phyloP scores from a whole-genome alignment of 1,284 basidiomycete species.

The Garcileccinum viscosum region DNA sequence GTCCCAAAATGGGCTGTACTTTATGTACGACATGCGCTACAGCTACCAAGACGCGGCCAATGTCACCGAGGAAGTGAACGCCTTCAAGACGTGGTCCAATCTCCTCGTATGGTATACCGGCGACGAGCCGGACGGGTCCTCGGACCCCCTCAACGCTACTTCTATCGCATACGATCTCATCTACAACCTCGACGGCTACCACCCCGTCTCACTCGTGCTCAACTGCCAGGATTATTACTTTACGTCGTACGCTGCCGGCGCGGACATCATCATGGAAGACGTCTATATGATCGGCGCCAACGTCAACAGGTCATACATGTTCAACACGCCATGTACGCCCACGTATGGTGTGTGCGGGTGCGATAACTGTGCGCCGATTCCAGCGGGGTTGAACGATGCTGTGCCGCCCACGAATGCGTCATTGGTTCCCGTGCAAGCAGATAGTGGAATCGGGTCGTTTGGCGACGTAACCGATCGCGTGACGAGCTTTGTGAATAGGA shows the following conservation, averaged over 20 bases:
- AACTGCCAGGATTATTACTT: slow-evolving; percentile 79
- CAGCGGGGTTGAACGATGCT: slow-evolving; percentile 34
- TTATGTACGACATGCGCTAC: slow-evolving; percentile 81
- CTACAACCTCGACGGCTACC: slow-evolving; percentile 73
- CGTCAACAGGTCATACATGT: slow-evolving; percentile 64
- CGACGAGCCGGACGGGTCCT: slow-evolving; percentile 77
- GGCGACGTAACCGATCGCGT: slow-evolving; percentile 69
- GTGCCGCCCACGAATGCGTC: slow-evolving; percentile 37
- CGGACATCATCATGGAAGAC: slow-evolving; percentile 68
- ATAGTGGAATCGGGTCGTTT: slow-evolving; percentile 37
- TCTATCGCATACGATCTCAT: slow-evolving; percentile 65
- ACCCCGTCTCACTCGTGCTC: slow-evolving; percentile 78
- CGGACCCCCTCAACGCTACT: slow-evolving; percentile 70
- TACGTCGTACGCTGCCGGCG: slow-evolving; percentile 60
- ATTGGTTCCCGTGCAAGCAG: slow-evolving; percentile 24
- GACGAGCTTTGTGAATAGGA: slow-evolving; percentile 63
- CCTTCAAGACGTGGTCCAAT: slow-evolving; percentile 68
- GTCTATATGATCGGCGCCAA: slow-evolving; percentile 72
- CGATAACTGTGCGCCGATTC: slow-evolving; percentile 55
- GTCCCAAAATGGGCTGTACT: slow-evolving; percentile 72
- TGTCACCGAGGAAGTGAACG: slow-evolving; percentile 70
- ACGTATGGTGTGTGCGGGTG: slow-evolving; percentile 77
- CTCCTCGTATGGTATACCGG: slow-evolving; percentile 80
- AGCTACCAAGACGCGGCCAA: slow-evolving; percentile 65
- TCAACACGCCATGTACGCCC: slow-evolving; percentile 61